These are phyloP conservation scores for Chiua sp. DNA, from an alignment of 1,284 basidiomycete genomes.

Conservation along the genomic window DNA sequence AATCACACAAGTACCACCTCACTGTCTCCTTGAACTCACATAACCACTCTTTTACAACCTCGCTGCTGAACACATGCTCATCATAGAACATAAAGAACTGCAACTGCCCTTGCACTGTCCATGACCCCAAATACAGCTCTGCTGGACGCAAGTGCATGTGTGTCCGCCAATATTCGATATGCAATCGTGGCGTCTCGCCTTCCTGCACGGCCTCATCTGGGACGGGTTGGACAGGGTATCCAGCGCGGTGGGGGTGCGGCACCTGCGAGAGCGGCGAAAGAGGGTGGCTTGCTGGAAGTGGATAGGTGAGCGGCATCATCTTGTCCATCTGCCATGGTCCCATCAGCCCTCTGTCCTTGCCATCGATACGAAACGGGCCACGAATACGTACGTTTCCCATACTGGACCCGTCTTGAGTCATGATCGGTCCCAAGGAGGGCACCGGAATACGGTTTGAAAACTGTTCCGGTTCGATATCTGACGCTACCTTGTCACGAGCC, in stretches of 20 bases:
- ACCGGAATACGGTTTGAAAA: not conserved
- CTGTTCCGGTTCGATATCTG: not conserved
- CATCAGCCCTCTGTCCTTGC: not conserved
- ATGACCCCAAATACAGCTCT: constrained; percentile 12
- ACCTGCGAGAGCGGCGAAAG: constrained; percentile 10
- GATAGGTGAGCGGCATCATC: constrained; percentile 3
- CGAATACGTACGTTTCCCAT: constrained; percentile 2
- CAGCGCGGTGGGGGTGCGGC: constrained; percentile 5
- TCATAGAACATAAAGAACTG: constrained; percentile 20
- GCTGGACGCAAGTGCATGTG: constrained; percentile 8
- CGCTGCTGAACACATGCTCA: constrained; percentile 11
- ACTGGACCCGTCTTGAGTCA: constrained; percentile 4
- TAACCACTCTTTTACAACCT: not conserved
- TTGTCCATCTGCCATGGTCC: constrained; percentile 6
- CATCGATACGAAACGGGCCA: not conserved
- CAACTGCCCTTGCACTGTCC: constrained; percentile 6
- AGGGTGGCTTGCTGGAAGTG: constrained; percentile 5
- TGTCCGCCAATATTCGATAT: constrained; percentile 10
- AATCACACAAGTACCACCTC: not conserved
- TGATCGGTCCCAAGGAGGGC: not conserved
- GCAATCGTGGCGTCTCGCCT: constrained; percentile 1
- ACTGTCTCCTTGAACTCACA: not conserved
- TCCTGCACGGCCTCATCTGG: not conserved
- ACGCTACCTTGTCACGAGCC: not conserved
- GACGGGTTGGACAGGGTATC: constrained; percentile 1